Evolutionary conservation across 192 early-diverging fungal genomes (phyloP).

Genomic region (Coemansia sp.): DNA sequence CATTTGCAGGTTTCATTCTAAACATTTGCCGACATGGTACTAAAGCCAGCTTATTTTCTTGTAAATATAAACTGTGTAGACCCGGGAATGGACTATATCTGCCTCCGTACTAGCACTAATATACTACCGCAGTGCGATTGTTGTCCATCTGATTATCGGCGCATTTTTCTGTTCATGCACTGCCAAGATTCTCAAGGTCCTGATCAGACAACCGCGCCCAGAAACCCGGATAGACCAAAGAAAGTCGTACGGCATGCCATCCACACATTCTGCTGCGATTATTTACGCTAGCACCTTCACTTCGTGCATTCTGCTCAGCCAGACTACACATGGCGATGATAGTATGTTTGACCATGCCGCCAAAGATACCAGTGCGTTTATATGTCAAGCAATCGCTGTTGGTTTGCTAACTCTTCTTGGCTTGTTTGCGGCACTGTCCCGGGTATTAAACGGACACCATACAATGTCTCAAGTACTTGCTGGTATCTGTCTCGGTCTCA

Average conservation of each 20-base stretch:
- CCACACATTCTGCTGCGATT: constrained; percentile 37
- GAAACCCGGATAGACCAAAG: not conserved
- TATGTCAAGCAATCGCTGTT: not conserved
- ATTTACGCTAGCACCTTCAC: constrained; percentile 29
- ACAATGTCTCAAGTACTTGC: constrained; percentile 36
- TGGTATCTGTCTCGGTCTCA: constrained; percentile 20
- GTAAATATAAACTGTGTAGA: constrained; percentile 12
- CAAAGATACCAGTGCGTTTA: not conserved
- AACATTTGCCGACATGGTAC: no score
- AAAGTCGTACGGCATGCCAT: constrained; percentile 48
- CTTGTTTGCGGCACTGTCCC: constrained; percentile 35
- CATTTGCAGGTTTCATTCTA: no score
- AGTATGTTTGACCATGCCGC: not conserved
- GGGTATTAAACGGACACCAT: constrained; percentile 38
- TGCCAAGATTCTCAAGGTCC: constrained; percentile 38
- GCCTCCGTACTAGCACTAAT: constrained; percentile 11
- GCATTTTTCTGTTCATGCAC: constrained; percentile 14
- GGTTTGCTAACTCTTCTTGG: not conserved
- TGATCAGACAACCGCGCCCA: constrained; percentile 42
- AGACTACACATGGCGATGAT: not conserved
- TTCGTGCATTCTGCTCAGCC: not conserved
- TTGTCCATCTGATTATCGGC: constrained; percentile 15
- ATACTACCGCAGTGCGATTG: constrained; percentile 36
- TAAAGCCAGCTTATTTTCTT: no score
- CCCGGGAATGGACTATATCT: constrained; percentile 33